Conservation (phyloP, 2,329 filamentous ascomycete species). For the Pseudogymnoascus pannorum region DNA sequence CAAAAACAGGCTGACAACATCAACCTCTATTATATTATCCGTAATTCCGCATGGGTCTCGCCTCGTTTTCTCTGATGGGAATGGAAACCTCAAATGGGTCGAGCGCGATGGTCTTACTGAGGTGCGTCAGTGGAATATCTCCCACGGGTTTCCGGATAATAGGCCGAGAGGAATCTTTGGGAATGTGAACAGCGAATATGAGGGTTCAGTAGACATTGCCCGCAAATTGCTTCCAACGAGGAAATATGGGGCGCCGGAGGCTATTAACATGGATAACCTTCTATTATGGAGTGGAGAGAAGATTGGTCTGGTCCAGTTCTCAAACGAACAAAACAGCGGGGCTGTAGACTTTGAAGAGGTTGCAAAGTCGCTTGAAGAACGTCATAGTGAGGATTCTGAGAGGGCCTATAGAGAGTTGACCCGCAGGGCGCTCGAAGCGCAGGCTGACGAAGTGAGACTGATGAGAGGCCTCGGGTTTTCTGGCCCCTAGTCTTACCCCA, state of each 20-base stretch:
- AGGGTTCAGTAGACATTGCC: conserved; percentile 60
- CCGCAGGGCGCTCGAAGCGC: conserved; percentile 65
- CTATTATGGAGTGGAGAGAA: conserved; percentile 84
- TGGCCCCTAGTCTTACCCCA: neutral
- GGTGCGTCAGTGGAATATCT: conserved; percentile 46
- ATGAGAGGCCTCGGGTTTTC: conserved; percentile 56
- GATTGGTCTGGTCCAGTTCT: conserved; percentile 65
- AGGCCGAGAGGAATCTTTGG: conserved; percentile 42
- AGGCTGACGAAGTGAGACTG: conserved; percentile 73
- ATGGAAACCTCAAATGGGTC: conserved; percentile 82
- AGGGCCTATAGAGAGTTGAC: conserved; percentile 61
- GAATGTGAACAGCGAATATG: conserved; percentile 33
- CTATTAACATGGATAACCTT: conserved; percentile 57
- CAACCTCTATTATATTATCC: conserved; percentile 71
- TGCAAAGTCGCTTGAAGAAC: conserved; percentile 35
- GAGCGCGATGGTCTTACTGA: conserved; percentile 72
- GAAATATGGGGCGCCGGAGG: conserved; percentile 29
- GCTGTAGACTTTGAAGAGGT: conserved; percentile 44
- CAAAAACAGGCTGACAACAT: conserved; percentile 78
- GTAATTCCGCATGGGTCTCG: conserved; percentile 75
- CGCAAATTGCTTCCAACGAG: conserved; percentile 61
- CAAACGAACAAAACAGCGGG: conserved; percentile 41
- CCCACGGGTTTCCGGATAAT: conserved; percentile 43
- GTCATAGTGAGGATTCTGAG: conserved; percentile 47
- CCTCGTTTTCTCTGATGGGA: conserved; percentile 75